phyloP scores from a whole-genome alignment of 352 stramenopile genomes.

The Lagenidium sp. region DNA sequence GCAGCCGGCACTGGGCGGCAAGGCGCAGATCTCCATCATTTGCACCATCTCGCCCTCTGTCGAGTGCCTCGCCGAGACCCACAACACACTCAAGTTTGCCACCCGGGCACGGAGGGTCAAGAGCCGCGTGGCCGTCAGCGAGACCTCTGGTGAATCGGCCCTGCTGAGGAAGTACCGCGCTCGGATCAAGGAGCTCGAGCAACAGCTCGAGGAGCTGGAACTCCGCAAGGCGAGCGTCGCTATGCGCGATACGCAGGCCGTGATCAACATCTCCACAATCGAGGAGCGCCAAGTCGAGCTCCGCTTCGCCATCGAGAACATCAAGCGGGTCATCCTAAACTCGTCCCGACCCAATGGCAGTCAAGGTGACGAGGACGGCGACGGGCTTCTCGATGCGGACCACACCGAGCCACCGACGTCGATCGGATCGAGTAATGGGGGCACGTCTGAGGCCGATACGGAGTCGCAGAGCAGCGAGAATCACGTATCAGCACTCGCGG shows the following conservation, averaged over 20 bases:
- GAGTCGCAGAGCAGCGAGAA: too few relatives aligned
- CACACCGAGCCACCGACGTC: too few relatives aligned
- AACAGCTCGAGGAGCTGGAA: slow-evolving; percentile 52
- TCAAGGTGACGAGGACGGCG: background rate
- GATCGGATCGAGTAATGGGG: too few relatives aligned
- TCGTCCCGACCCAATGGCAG: slow-evolving; percentile 21
- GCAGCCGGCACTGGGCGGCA: slow-evolving; percentile 93
- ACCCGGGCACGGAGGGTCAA: slow-evolving; percentile 89
- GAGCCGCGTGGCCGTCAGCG: slow-evolving; percentile 88
- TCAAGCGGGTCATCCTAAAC: slow-evolving; percentile 73
- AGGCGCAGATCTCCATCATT: slow-evolving; percentile 96
- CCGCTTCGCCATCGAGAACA: slow-evolving; percentile 73
- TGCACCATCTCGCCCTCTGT: slow-evolving; percentile 93
- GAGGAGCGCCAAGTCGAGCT: slow-evolving; percentile 62
- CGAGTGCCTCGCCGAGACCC: slow-evolving; percentile 90
- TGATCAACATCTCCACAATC: too few relatives aligned
- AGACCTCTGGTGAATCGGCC: slow-evolving; percentile 60
- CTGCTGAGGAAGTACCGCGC: slow-evolving; percentile 59
- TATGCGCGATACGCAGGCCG: slow-evolving; percentile 1
- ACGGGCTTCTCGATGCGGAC: background rate
- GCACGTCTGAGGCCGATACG: background rate
- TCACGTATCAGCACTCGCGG: background rate
- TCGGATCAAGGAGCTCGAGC: slow-evolving; percentile 52
- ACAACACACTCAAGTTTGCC: slow-evolving; percentile 96
- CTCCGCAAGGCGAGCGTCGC: slow-evolving; percentile 14